Conservation (phyloP, 2,329 filamentous ascomycete genomes). For the Cladophialophora yegresii region DNA sequence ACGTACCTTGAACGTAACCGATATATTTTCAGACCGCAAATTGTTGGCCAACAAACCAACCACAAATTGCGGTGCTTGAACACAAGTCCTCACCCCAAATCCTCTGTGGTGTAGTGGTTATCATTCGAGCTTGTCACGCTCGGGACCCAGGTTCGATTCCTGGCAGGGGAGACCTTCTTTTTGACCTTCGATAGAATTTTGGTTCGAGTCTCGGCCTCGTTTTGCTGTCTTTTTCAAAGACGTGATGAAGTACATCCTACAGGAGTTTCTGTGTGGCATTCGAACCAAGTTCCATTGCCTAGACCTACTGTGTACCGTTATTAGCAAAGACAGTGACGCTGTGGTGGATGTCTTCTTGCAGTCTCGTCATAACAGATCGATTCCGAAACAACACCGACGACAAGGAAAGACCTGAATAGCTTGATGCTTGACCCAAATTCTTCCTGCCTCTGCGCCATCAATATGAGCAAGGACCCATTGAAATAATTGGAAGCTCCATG, state of each 20-base stretch:
- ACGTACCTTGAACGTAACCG: neutral
- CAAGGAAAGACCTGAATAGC: neutral
- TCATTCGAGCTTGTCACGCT: conserved; percentile 8
- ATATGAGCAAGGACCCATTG: neutral
- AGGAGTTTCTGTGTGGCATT: neutral
- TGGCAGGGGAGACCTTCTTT: conserved; percentile 1
- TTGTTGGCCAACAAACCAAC: neutral
- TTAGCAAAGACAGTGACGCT: neutral
- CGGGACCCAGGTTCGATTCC: conserved; percentile 7
- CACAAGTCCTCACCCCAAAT: neutral
- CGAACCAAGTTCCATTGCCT: neutral
- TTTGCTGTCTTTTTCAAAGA: neutral
- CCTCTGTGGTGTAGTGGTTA: conserved; percentile 3
- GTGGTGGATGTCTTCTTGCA: neutral
- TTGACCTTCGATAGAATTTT: neutral
- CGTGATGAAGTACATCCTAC: neutral
- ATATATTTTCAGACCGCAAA: neutral
- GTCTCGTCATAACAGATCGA: neutral
- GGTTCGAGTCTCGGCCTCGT: neutral
- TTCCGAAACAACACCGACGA: neutral
- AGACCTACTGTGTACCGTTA: neutral
- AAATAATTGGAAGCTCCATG: neutral
- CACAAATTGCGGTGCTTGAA: neutral
- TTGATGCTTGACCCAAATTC: neutral
- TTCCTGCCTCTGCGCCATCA: neutral